These are phyloP conservation scores for Lentinula sp. DNA, from an alignment of 768 basidiomycete genomes.

Conservation along the genomic window DNA sequence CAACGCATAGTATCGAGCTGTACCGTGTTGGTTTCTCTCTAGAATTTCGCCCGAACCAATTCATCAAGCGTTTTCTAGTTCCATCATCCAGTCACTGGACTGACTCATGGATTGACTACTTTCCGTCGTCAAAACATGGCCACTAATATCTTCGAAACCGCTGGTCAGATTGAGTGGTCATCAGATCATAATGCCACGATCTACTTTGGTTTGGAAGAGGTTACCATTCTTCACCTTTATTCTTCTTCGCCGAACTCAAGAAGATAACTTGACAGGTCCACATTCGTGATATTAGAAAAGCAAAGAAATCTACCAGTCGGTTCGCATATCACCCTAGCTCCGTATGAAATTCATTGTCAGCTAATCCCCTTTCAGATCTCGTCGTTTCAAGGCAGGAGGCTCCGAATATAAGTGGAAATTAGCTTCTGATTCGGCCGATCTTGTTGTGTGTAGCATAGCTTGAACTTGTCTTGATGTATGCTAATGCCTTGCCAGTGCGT, in stretches of 20 bases:
- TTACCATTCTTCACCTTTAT: conserved; percentile 12
- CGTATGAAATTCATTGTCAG: not conserved
- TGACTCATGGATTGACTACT: conserved; percentile 34
- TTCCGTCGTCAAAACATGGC: conserved; percentile 41
- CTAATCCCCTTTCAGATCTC: conserved; percentile 31
- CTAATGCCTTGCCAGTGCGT: conserved; percentile 31
- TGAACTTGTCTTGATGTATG: not conserved
- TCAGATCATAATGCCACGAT: conserved; percentile 37
- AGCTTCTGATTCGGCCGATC: conserved; percentile 28
- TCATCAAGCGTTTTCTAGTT: conserved; percentile 22
- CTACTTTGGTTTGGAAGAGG: conserved; percentile 44
- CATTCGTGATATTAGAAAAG: conserved; percentile 41
- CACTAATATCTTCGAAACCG: conserved; percentile 41
- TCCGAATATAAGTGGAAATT: conserved; percentile 56
- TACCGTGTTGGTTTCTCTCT: conserved; percentile 31
- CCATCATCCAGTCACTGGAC: conserved; percentile 38
- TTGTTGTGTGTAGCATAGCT: conserved; percentile 32
- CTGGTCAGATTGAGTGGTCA: conserved; percentile 49
- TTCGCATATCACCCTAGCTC: conserved; percentile 17
- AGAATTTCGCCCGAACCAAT: not conserved
- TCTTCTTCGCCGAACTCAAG: not conserved
- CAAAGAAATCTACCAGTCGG: conserved; percentile 46
- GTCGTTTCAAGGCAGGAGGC: conserved; percentile 44
- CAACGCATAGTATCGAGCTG: conserved; percentile 24
- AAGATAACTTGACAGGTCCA: conserved; percentile 16